Percentiles rank a stretch among this genome's conserved stretches.
These are phyloP conservation scores for Datisca glomerata DNA, from an alignment of 306 rosid species.

Conservation along the genomic window DNA sequence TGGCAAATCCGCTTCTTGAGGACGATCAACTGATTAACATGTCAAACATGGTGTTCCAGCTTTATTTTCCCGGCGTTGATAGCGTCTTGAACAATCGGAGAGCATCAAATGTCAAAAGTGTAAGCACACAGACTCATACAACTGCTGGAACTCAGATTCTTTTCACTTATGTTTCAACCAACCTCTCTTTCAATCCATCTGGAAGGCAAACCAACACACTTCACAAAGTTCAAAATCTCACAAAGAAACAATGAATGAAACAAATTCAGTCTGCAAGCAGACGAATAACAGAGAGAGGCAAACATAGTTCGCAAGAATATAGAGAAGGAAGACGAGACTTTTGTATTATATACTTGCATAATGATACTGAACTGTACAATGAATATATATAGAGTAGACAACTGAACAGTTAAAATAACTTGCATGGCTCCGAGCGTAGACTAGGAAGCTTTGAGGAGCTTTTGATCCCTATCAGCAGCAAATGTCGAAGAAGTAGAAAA, in stretches of 20 bases:
- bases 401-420: too few species aligned
- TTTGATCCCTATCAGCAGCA: too few species aligned
- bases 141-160: conserved; percentile 30
- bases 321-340: too few species aligned
- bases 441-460: too few species aligned
- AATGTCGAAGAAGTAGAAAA: too few species aligned
- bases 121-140: conserved; percentile 43
- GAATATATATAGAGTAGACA: too few species aligned
- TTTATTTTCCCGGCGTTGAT: conserved; percentile 21
- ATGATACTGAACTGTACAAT: too few species aligned
- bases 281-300: too few species aligned
- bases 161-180: conserved; percentile 35
- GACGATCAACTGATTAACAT: conserved; percentile 18
- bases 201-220: conserved; percentile 60
- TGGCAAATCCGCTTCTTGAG: conserved; percentile 10
- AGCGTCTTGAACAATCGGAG: conserved; percentile 37
- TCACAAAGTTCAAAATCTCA: conserved; percentile 14
- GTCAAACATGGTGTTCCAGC: conserved; percentile 14
- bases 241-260: conserved; percentile 6
- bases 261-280: too few species aligned
- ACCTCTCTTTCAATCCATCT: conserved; percentile 35
- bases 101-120: conserved; percentile 46
- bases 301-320: too few species aligned
- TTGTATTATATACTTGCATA: too few species aligned
- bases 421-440: too few species aligned